Evolutionary conservation across 139 green algal genomes (phyloP), one percentile per base, ranked within the genome.

Genomic region (Astrephomene gubernaculifera): DNA sequence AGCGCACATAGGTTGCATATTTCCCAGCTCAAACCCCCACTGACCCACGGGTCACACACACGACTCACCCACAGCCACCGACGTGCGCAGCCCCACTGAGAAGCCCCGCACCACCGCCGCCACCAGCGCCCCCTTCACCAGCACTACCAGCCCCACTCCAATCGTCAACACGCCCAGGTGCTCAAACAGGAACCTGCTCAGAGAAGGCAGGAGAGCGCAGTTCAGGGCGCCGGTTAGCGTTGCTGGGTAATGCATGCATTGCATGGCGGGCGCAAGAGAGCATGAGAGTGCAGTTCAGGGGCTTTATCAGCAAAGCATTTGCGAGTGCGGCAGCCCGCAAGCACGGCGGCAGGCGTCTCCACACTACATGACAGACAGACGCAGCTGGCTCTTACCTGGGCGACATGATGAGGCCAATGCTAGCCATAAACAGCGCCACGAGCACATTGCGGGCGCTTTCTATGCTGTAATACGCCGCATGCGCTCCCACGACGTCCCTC

Each of bases 331-430:
- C n/a, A n/a, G n/a, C n/a, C n/a, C n/a, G n/a, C n/a, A n/a, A n/a
- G n/a, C n/a, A n/a, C n/a, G n/a, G n/a, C n/a, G n/a, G n/a, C n/a
- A n/a, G n/a, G n/a, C n/a, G n/a, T n/a, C n/a, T n/a, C n/a, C n/a
- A n/a, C n/a, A n/a, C n/a, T n/a, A n/a, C n/a, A n/a, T n/a, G n/a
- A n/a, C n/a, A n/a, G n/a, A n/a, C n/a, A n/a, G n/a, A n/a, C n/a
- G 49, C 49, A 12, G 49, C 45, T 31, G 1, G 7, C 39, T 2
- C 79, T 17, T 49, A 91, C 82, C 69, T 45, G 31, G 92, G 92
- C n/a, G 84, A 91, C 92, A 97, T 97, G 80, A 99, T 91, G 61
- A 99, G 93, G 5, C 97, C 97, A 24, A 97, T 99, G 84, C 87
- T 94, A 17, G 94, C 89, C n/a, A 99, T 87, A 87, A 99, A 99